Percentiles rank a stretch among this genome's conserved stretches.
phyloP scores from a whole-genome alignment of 805 yeast genomes.

The Myxozyma vanderwaltii region DNA sequence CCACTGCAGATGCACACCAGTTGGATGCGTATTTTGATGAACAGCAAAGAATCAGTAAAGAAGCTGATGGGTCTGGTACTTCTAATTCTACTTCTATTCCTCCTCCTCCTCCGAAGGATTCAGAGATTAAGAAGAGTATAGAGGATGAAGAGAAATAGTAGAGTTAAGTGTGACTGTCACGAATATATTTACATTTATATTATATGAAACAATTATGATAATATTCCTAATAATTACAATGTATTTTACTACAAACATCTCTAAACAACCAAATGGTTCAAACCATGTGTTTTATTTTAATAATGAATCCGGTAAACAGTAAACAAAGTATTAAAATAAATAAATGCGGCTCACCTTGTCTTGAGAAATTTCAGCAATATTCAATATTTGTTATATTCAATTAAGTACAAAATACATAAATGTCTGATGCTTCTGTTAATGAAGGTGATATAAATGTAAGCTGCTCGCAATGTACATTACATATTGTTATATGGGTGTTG shows the following conservation, averaged over 20 bases:
- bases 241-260: too few species aligned
- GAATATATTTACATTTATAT: too few species aligned
- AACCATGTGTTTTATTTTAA: too few species aligned
- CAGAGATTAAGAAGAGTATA: constrained; percentile 25
- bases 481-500: too few species aligned
- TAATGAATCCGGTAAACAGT: too few species aligned
- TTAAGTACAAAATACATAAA: too few species aligned
- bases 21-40: constrained; percentile 31
- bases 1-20: constrained; percentile 6
- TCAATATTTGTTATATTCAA: background rate
- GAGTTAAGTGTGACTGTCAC: background rate
- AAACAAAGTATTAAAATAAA: too few species aligned
- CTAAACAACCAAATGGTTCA: too few species aligned
- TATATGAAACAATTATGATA: too few species aligned
- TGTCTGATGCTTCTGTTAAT: background rate
- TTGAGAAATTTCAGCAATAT: background rate
- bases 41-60: constrained; percentile 28
- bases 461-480: too few species aligned
- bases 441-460: too few species aligned
- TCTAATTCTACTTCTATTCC: background rate
- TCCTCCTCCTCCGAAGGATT: constrained; percentile 34
- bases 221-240: too few species aligned
- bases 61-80: constrained; percentile 8
- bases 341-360: background rate
- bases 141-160: constrained; percentile 7